Percentiles rank a stretch among this genome's conserved stretches.
These are phyloP conservation scores for Cercospora janseana DNA, from an alignment of 2,329 filamentous ascomycete genomes.

Conservation along the genomic window DNA sequence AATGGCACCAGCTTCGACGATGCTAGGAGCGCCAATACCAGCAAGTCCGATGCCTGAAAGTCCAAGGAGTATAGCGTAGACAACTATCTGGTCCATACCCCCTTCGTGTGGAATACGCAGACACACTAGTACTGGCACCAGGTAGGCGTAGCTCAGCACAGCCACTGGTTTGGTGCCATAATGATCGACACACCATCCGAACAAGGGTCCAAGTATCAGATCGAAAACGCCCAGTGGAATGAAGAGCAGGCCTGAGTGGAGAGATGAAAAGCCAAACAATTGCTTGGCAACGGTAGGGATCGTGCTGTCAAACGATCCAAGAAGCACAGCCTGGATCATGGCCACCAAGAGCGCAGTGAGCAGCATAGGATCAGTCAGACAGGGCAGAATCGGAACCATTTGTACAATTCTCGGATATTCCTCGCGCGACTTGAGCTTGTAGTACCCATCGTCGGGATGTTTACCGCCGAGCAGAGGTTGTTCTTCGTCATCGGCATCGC, in stretches of 20 bases:
- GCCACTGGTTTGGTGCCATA: constrained; percentile 47
- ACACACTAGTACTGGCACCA: constrained; percentile 45
- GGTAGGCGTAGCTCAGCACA: constrained; percentile 44
- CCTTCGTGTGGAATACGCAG: constrained; percentile 46
- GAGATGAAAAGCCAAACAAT: constrained; percentile 47
- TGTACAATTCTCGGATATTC: constrained; percentile 43
- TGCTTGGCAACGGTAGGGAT: constrained; percentile 46
- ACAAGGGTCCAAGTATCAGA: constrained; percentile 47
- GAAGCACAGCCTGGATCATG: constrained; percentile 46
- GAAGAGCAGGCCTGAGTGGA: constrained; percentile 49
- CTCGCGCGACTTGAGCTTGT: constrained; percentile 42
- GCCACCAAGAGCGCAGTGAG: constrained; percentile 43
- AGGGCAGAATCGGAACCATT: constrained; percentile 51
- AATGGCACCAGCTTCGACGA: constrained; percentile 58
- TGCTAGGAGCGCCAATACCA: constrained; percentile 53
- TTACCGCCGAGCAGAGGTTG: constrained; percentile 41
- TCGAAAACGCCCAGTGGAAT: constrained; percentile 47
- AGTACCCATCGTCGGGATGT: constrained; percentile 39
- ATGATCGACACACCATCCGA: constrained; percentile 49
- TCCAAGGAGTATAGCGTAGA: constrained; percentile 49
- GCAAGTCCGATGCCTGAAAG: constrained; percentile 55
- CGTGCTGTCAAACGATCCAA: constrained; percentile 50
- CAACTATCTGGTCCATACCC: constrained; percentile 43
- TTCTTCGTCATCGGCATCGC: constrained; percentile 34
- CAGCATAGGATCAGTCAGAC: constrained; percentile 43